Conservation (phyloP, 805 yeast species). For the Suhomyces xylopsoci region DNA sequence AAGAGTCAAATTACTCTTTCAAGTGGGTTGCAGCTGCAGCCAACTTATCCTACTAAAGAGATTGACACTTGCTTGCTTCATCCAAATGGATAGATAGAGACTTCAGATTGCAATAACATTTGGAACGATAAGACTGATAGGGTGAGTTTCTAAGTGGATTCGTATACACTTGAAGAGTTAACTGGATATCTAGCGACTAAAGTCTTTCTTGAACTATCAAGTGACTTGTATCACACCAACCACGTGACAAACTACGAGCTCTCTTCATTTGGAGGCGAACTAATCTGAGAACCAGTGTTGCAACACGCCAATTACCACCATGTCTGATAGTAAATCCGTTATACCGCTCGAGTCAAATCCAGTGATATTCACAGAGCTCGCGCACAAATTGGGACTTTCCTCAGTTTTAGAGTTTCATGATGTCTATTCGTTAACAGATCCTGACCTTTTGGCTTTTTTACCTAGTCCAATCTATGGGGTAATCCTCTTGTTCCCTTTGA, state of each 20-base stretch:
- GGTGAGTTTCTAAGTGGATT: neutral
- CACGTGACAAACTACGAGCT: neutral
- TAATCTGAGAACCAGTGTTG: neutral
- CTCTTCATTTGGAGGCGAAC: neutral
- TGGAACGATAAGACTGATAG: neutral
- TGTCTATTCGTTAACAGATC: constrained; percentile 80
- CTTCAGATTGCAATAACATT: neutral
- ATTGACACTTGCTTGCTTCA: neutral
- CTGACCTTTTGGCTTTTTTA: constrained; percentile 71
- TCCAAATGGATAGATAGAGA: neutral
- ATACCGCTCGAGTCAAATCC: constrained; percentile 93
- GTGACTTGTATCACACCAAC: neutral
- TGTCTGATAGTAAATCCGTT: constrained; percentile 37
- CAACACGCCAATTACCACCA: neutral
- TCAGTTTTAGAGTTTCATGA: constrained; percentile 66
- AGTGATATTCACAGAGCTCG: constrained; percentile 68
- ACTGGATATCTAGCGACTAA: neutral
- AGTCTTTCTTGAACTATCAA: neutral
- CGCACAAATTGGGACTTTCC: constrained; percentile 64
- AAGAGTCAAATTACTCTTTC: neutral
- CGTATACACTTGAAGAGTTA: neutral
- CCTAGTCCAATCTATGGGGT: constrained; percentile 80
- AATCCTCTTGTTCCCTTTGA: constrained; percentile 79
- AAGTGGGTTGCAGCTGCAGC: neutral
- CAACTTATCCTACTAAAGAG: neutral